phyloP scores from a whole-genome alignment of 2,329 filamentous ascomycete genomes.

The Aspergillus novoparasiticus region DNA sequence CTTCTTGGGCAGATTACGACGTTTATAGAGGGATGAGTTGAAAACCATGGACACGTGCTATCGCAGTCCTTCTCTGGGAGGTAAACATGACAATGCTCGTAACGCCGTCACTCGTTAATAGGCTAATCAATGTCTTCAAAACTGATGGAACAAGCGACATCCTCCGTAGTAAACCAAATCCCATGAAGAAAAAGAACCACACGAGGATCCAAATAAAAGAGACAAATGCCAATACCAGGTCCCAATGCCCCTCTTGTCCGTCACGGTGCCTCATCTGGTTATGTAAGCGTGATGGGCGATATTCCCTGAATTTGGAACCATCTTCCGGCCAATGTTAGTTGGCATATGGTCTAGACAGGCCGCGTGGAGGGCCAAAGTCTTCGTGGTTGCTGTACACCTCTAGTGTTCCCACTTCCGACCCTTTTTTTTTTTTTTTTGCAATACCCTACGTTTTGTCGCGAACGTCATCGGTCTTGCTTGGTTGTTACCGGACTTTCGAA shows the following conservation, averaged over 20 bases:
- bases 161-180: neutral
- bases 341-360: constrained; percentile 12
- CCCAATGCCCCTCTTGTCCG: neutral
- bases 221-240: neutral
- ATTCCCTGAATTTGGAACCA: constrained; percentile 19
- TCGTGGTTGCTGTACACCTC: constrained; percentile 7
- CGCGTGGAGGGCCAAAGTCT: constrained; percentile 14
- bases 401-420: constrained; percentile 6
- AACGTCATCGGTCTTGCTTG: constrained; percentile 36
- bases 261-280: constrained; percentile 1
- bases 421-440: constrained; percentile 18
- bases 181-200: neutral
- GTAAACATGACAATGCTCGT: neutral
- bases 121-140: neutral
- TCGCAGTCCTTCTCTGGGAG: neutral
- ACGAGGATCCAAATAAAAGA: neutral
- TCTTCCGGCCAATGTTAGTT: constrained; percentile 23
- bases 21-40: neutral
- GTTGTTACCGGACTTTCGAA: constrained; percentile 25
- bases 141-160: neutral
- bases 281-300: constrained; percentile 15
- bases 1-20: neutral
- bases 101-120: neutral
- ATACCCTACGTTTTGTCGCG: constrained; percentile 26
- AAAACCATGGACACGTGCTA: neutral